These are phyloP conservation scores for Umbelopsis sp. DNA, from an alignment of 192 early-diverging fungal species.

Conservation along the genomic window DNA sequence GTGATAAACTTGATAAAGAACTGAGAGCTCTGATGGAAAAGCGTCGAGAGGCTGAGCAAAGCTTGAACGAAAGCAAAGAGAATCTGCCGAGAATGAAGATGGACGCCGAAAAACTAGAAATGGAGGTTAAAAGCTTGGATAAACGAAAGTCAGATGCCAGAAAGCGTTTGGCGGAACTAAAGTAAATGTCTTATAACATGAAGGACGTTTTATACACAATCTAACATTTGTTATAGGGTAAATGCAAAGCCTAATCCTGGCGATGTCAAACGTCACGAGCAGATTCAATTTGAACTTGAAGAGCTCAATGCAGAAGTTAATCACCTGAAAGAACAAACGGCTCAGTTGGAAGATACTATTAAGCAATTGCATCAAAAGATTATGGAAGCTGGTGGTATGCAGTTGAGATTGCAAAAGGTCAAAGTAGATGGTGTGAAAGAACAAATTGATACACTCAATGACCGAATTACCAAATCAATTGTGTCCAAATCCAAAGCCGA, in stretches of 20 bases:
- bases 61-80: slow-evolving; percentile 54
- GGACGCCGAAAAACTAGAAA: slow-evolving; percentile 65
- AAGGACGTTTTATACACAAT: background rate
- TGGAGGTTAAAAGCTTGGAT: slow-evolving; percentile 71
- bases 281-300: slow-evolving; percentile 51
- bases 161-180: slow-evolving; percentile 60
- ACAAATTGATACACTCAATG: slow-evolving; percentile 69
- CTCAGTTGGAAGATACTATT: slow-evolving; percentile 78
- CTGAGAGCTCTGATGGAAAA: slow-evolving; percentile 53
- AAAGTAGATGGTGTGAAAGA: slow-evolving; percentile 81
- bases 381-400: slow-evolving; percentile 87
- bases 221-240: slow-evolving; percentile 28
- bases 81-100: slow-evolving; percentile 62
- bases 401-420: slow-evolving; percentile 83
- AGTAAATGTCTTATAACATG: slow-evolving; percentile 38
- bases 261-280: slow-evolving; percentile 56
- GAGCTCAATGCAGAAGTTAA: slow-evolving; percentile 48
- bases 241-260: slow-evolving; percentile 53
- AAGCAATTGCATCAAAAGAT: slow-evolving; percentile 85
- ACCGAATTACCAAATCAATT: slow-evolving; percentile 72
- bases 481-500: slow-evolving; percentile 75
- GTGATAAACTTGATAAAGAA: slow-evolving; percentile 59
- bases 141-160: slow-evolving; percentile 70
- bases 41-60: slow-evolving; percentile 41
- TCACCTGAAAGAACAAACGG: slow-evolving; percentile 57